phyloP scores from a whole-genome alignment of 1,139 yeast species.

The Saccharomyces hybrid region DNA sequence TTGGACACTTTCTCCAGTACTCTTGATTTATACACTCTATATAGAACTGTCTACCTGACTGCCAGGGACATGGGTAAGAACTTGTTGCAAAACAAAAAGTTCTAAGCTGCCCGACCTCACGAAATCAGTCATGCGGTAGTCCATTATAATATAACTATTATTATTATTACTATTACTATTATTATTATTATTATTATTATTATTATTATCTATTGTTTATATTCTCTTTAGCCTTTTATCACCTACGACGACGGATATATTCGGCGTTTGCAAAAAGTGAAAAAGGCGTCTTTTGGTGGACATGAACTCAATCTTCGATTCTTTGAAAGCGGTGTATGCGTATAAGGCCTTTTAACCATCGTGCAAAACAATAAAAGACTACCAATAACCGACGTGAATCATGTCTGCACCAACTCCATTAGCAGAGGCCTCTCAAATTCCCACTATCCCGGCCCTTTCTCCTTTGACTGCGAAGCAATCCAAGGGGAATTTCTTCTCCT shows the following conservation, averaged over 20 bases:
- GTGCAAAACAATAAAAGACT: neutral
- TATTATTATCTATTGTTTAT: neutral
- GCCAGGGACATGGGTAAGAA: conserved; percentile 70
- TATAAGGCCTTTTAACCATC: neutral
- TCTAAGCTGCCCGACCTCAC: conserved; percentile 32
- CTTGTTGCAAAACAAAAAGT: conserved; percentile 44
- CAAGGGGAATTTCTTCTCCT: conserved; percentile 59
- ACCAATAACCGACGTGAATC: conserved; percentile 3
- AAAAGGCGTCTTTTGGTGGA: neutral
- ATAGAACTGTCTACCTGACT: conserved; percentile 63
- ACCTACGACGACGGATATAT: neutral
- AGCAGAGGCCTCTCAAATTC: conserved; percentile 50
- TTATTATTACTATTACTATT: neutral
- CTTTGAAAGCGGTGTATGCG: neutral
- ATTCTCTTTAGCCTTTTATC: neutral
- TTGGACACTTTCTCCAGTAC: conserved; percentile 75
- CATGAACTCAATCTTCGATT: neutral
- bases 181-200: neutral
- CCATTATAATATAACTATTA: neutral
- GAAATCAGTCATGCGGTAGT: neutral
- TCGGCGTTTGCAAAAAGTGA: neutral
- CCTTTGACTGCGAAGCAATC: conserved; percentile 42
- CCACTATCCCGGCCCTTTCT: conserved; percentile 52
- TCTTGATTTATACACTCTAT: conserved; percentile 62
- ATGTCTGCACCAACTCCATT: conserved; percentile 36